These are phyloP conservation scores for Puccinellia tenuiflora DNA, from an alignment of 176 grass and related monocot genomes.

Conservation along the genomic window DNA sequence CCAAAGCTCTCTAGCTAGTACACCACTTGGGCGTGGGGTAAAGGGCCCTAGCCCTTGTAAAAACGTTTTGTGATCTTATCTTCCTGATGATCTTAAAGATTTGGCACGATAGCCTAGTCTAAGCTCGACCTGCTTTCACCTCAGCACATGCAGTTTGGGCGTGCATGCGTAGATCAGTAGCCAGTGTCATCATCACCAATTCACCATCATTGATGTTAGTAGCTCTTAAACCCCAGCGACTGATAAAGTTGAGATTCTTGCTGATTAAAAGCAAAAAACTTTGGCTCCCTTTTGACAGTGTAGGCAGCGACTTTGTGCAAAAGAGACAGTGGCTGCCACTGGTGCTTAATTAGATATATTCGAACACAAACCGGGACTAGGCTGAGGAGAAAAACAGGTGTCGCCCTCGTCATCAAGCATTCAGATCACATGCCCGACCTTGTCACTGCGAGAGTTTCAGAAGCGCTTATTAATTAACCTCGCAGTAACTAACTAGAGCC, in stretches of 20 bases:
- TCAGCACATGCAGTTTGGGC: background rate
- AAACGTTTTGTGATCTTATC: background rate
- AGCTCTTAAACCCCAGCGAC: background rate
- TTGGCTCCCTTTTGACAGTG: background rate
- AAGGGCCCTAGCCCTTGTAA: background rate
- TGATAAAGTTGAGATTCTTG: background rate
- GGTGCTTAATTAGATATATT: background rate
- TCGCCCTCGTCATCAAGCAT: background rate
- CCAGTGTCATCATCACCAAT: background rate
- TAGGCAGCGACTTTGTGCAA: background rate
- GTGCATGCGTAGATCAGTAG: background rate
- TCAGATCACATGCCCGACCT: background rate
- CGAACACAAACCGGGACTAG: background rate
- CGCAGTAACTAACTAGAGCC: background rate
- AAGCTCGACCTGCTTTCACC: background rate
- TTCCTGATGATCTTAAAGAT: background rate
- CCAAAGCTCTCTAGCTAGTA: conserved; percentile 24
- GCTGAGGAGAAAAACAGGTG: conserved; percentile 1
- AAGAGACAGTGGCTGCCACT: background rate
- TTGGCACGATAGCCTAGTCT: background rate
- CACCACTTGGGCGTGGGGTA: conserved; percentile 23
- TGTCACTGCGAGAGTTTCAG: too few species aligned
- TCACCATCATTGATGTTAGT: background rate
- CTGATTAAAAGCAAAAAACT: background rate
- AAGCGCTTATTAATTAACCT: background rate